Evolutionary conservation across 78 protist genomes (phyloP), one percentile per base, ranked within the genome.

Genomic region (Isochrysis galbana): DNA sequence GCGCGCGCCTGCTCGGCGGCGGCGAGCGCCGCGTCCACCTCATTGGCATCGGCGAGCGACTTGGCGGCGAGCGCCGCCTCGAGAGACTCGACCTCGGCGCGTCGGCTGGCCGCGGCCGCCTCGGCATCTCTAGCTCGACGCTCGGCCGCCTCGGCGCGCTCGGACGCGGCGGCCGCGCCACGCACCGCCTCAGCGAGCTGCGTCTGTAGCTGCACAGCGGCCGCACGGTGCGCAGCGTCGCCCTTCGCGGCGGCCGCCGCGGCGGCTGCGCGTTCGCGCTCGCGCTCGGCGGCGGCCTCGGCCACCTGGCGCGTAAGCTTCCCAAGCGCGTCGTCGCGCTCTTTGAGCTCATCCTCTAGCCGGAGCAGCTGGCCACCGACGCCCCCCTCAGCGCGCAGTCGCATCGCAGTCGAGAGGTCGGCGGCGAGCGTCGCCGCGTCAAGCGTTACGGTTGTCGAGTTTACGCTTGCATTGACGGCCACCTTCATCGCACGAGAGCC

Each of bases 401-500:
- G 51, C 87, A 78, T 32, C 87, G 87, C 87, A 32, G 21, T 38
- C 34, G 87, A 41, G 17, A 78, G 34, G 51, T 78, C 87, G 51
- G 47, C 87, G 14, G 87, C 87, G n/a, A 77, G 84, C 26, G 84
- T 46, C 84, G 84, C 84, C 46, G 84, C 84, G 14, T 77, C 84
- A 32, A 77, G 84, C 17, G 47, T 39, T n/a, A 80, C 55, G 61
- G 1, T 44, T 19, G 36, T 10, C 39, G 34, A 0, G 88, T 80
- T 80, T 34, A 26, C 47, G 69, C 5, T 21, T 7, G 93, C 80
- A 7, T 74, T 91, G 61, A 22, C 45, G 88, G 69, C 74, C 23
- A 92, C 51, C 87, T 91, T 14, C 89, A 51, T 90, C 70, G 93
- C 95, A 47, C 95, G 92, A 7, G 48, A 0, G 44, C 88, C 95